Base-by-base conservation (phyloP, 441 rosid species). In the Brassica hybrid region DNA sequence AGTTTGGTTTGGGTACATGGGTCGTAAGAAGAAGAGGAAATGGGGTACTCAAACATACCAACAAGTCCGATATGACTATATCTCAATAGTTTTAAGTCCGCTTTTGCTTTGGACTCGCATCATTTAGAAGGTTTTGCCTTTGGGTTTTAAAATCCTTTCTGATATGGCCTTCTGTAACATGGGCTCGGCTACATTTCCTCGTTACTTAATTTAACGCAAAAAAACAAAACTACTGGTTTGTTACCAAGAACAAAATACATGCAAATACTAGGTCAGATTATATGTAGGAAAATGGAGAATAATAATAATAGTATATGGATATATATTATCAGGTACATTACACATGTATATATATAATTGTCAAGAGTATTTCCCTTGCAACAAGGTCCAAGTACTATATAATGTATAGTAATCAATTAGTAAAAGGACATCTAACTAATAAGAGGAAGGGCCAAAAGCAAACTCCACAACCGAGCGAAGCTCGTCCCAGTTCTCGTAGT, bases 401-500 rank as follows among this genome's bases (percentile, higher is more conserved):
- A 21, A 38, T 18, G 7, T 60, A 67, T n/a, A 61, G 0, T 57
- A 7, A 52, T 52, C 19, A 14, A 16, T 63, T 19, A 72, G 17
- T 34, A 9, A 52, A 58, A 50, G 59, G 71, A 77, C 67, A 64
- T 78, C 80, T 77, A 84, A 23, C 86, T n/a, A n/a, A n/a, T n/a
- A n/a, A n/a, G n/a, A n/a, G n/a, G n/a, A 79, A 7, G 89, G 88
- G 76, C 84, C 85, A 7, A 88, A 76, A 45, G 93, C 91, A 78
- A 81, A 86, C 10, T 85, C 94, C 3, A 91, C 97, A 13, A 84
- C 91, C 8, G 97, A 85, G 75, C 89, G 78, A 43, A 94, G 90
- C 81, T 94, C 97, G 76, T 94, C 97, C 95, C 96, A 94, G 50
- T 83, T 87, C 30, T 80, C 91, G 72, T 80, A 72, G 0, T 68